These are phyloP conservation scores for Saturnispora dispora DNA, from an alignment of 805 yeast genomes.

Conservation along the genomic window DNA sequence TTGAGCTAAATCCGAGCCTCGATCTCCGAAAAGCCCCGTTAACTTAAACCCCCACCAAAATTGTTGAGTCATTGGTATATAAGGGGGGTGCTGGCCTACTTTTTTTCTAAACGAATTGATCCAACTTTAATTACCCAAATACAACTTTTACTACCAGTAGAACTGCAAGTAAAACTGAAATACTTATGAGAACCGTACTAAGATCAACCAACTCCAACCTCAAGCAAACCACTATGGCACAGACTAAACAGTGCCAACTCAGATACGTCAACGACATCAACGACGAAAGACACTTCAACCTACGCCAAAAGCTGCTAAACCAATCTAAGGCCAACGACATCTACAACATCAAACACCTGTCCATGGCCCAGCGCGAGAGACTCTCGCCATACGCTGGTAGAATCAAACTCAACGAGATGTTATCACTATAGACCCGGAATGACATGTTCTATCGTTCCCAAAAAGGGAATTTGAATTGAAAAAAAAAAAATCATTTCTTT, in stretches of 20 bases:
- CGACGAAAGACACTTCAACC: slow-evolving; percentile 3
- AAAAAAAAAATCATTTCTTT: too few relatives aligned
- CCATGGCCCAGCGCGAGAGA: slow-evolving; percentile 1
- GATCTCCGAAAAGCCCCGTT: background rate
- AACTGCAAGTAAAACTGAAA: background rate
- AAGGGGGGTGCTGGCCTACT: background rate
- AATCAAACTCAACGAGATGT: background rate
- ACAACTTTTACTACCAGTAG: background rate
- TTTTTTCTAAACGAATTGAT: too few relatives aligned
- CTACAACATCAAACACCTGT: background rate
- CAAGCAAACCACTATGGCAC: background rate
- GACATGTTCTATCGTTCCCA: background rate
- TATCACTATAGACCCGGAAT: background rate
- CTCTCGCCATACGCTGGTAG: background rate
- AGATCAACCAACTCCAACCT: background rate
- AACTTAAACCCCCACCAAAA: background rate
- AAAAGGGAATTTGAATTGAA: background rate
- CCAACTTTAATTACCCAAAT: too few relatives aligned
- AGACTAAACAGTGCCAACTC: background rate
- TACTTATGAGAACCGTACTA: background rate
- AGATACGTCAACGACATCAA: background rate
- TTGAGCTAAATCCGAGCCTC: background rate
- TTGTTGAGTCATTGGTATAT: background rate
- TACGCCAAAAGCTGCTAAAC: background rate
- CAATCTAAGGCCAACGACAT: background rate